Percentiles rank a stretch among this genome's conserved stretches.
These are phyloP conservation scores for Meira miltonrushii DNA, from an alignment of 1,284 basidiomycete species.

Conservation along the genomic window DNA sequence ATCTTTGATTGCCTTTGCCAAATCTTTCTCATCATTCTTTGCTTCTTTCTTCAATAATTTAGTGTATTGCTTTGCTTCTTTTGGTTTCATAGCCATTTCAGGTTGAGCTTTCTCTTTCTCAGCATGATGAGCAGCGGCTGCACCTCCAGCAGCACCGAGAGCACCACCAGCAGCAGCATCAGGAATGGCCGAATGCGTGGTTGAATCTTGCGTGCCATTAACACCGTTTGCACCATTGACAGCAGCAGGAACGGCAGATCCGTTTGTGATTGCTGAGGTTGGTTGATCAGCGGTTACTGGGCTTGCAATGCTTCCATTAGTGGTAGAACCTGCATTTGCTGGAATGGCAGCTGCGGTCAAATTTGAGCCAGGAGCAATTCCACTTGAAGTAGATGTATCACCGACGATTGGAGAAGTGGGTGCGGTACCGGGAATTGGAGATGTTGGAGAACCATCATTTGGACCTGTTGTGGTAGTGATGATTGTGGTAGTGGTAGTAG, in stretches of 20 bases:
- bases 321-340: background rate
- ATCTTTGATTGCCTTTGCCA: constrained; percentile 41
- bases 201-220: background rate
- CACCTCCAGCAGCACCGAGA: background rate
- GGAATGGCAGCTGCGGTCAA: background rate
- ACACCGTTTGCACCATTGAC: background rate
- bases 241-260: background rate
- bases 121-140: background rate
- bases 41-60: constrained; percentile 44
- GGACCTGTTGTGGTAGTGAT: constrained; percentile 6
- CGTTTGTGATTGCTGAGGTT: background rate
- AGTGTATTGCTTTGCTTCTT: constrained; percentile 38
- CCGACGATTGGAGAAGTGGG: background rate
- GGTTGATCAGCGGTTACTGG: background rate
- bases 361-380: background rate
- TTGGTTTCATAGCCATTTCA: background rate
- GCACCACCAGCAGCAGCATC: constrained; percentile 11
- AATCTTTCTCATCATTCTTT: constrained; percentile 40
- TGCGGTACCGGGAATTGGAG: background rate
- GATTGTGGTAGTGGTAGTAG: constrained; percentile 2
- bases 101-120: background rate
- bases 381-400: background rate
- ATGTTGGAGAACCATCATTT: background rate
- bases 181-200: constrained; percentile 1
- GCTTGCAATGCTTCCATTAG: too few relatives aligned